Base-by-base conservation (phyloP, 2,329 filamentous ascomycete genomes). In the Sporothrix brunneoviolacea region DNA sequence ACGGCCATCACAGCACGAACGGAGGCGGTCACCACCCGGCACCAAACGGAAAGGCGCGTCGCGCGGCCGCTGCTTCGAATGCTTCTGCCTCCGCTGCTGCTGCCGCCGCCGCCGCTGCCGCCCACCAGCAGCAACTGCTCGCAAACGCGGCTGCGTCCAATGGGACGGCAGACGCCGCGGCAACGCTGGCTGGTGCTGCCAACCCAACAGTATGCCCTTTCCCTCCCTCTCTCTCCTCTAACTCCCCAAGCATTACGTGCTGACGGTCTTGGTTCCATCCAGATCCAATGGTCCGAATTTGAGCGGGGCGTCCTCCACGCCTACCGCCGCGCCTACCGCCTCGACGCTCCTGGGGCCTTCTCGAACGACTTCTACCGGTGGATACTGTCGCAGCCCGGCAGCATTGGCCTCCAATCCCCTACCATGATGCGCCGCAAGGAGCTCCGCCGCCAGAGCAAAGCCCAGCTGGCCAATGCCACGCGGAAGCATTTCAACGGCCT, bases 401-500 rank as follows among this genome's bases (percentile, higher is more conserved):
- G 81, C 64, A 82, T 91, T 58, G 87, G 86, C 30, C 70, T 79
- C 53, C 79, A 83, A 66, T 89, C 85, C 15, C 86, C 87, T 6
- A 90, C 86, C 21, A 89, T 90, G 81, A 80, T 82, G 38, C 72
- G 84, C 52, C 77, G 75, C 58, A 80, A 79, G 57, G 73, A 80
- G 41, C 75, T 82, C 60, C 72, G 83, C 47, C 75, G 84, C 49
- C 82, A 90, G 63, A 79, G 77, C 60, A 86, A 86, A 63, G 83
- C 88, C 33, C 78, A 86, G 57, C 72, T 94, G 49, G 84, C 85
- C 8, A 75, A 82, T 57, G 76, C 80, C 2, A 84, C 91, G 43
- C 76, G 87, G 57, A 91, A 89, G 65, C 86, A 93, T 67, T 93
- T 93, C 70, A 93, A 93, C 63, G 82, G 80, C 30, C 75, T 87